Evolutionary conservation across 176 grass and related monocot species (phyloP).

Genomic region (Pontederia paniculata): DNA sequence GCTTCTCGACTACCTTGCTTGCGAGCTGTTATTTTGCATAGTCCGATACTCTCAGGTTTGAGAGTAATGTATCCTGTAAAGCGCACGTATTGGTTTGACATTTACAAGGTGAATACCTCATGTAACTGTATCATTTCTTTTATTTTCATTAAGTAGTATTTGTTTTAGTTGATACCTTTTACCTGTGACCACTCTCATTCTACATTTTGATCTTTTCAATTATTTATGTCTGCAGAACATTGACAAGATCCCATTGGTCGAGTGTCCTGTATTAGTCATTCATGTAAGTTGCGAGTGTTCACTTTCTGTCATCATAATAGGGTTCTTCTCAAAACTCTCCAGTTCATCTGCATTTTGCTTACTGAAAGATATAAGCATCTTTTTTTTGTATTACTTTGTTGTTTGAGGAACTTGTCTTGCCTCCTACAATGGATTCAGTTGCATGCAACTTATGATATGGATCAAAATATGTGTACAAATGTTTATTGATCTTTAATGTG

Average conservation of each 20-base stretch:
- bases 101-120: conserved; percentile 72
- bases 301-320: neutral
- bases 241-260: conserved; percentile 79
- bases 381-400: too few relatives aligned
- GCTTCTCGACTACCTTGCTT: conserved; percentile 51
- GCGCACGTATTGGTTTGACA: conserved; percentile 93
- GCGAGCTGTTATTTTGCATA: conserved; percentile 67
- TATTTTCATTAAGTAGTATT: neutral
- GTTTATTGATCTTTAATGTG: too few relatives aligned
- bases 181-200: conserved; percentile 6
- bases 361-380: neutral
- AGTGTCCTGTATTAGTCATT: conserved; percentile 82
- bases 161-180: conserved; percentile 5
- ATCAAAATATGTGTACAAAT: too few relatives aligned
- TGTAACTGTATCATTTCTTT: conserved; percentile 2
- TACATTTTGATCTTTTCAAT: conserved; percentile 7
- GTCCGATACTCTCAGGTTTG: conserved; percentile 81
- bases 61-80: conserved; percentile 98
- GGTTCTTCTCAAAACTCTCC: neutral
- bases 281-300: conserved; percentile 54
- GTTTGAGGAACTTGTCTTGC: too few relatives aligned
- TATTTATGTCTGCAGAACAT: conserved; percentile 46
- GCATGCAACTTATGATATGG: neutral
- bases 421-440: too few relatives aligned
- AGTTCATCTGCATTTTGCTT: neutral